These are phyloP conservation scores for Solanum bukasovii DNA, from an alignment of 257 asterid species.

Conservation along the genomic window DNA sequence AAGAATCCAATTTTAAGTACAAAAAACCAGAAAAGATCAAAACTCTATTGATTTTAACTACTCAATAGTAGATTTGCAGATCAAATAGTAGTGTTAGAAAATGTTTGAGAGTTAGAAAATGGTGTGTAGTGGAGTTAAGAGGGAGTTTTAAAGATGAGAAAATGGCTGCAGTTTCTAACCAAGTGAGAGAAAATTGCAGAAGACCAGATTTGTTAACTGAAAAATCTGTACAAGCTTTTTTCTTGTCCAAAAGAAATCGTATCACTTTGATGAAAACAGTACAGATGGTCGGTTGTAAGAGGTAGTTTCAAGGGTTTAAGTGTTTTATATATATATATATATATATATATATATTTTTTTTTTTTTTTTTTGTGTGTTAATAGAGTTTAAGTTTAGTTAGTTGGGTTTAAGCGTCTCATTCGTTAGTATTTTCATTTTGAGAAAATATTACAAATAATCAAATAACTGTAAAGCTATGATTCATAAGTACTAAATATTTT, in stretches of 20 bases:
- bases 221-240: neutral
- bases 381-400: no score
- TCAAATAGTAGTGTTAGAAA: neutral
- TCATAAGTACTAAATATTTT: neutral
- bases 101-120: neutral
- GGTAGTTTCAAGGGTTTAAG: neutral
- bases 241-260: neutral
- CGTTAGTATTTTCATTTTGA: neutral
- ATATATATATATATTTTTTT: no score
- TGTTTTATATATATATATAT: no score
- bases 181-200: neutral
- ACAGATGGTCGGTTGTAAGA: neutral
- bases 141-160: neutral
- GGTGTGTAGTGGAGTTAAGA: neutral
- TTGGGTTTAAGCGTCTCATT: neutral
- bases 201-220: neutral
- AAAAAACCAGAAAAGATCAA: neutral
- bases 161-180: neutral
- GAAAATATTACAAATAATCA: neutral
- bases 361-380: no score
- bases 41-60: neutral
- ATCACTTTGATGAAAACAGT: neutral
- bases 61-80: neutral
- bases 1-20: neutral
- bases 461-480: neutral